Base-by-base conservation (phyloP, 352 stramenopile genomes). In the Phytophthora rubi region DNA sequence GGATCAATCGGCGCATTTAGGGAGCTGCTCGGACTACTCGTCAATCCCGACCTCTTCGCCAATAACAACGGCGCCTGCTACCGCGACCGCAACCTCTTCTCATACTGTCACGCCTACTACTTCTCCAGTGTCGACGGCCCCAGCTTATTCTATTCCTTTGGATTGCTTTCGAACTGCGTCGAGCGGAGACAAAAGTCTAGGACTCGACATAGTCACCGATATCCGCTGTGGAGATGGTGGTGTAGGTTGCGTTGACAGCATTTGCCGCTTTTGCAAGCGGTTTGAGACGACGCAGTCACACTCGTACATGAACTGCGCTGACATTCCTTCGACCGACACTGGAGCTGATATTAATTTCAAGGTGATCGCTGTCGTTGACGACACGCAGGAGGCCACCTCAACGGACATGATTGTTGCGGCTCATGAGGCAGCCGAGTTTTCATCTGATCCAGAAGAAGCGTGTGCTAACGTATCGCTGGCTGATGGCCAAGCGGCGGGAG, bases 221-320 rank as follows among this genome's bases (percentile, higher is more conserved):
- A 65, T 77, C 6, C 66, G 70, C 10, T 81, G 74, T 37, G 68
- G 71, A 58, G 74, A 81, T 18, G 62, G 67, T 16, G 74, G 74
- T 16, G 60, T 79, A 23, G 74, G 74, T 12, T 81, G 74, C 39
- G 32, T 81, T 5, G 59, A 68, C 42, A 61, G 55, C 37, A 62
- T 62, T 33, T 81, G 74, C 32, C 70, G 74, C 30, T 67, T 75
- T 30, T 81, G 74, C 53, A 79, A 75, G 33, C 44, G 52, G 10
- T 70, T 71, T 13, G 67, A 76, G 12, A 75, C 74, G 13, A 18
- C 53, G 13, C 70, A 79, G 52, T 81, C 74, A 6, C 13, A 45
- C 33, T 58, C 49, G 10, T 80, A 68, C 53, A 57, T 64, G 54
- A 69, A 23, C 3, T 81, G 72, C 18, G 62, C 49, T 30, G 59